Evolutionary conservation across 1,284 basidiomycete genomes (phyloP).

Genomic region (Austroboletus novae-zelandiae): DNA sequence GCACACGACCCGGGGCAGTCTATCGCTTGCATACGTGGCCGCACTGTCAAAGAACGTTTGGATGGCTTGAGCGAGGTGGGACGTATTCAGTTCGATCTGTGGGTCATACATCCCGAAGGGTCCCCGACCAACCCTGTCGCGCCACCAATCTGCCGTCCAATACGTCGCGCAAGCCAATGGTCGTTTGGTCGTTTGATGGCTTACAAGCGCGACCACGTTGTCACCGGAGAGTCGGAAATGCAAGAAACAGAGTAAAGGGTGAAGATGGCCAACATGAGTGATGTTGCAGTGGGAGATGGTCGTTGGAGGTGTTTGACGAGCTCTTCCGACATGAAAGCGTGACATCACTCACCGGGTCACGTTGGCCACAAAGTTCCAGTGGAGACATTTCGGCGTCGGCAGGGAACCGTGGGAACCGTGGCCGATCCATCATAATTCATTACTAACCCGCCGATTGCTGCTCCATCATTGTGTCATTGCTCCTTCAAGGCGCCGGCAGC

Average conservation of each 20-base stretch:
- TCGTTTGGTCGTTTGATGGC: conserved; percentile 26
- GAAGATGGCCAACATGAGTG: conserved; percentile 93
- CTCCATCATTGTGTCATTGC: too few species aligned
- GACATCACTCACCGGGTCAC: too few species aligned
- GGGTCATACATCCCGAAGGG: conserved; percentile 83
- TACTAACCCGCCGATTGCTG: too few species aligned
- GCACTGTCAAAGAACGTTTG: conserved; percentile 73
- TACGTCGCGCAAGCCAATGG: not conserved
- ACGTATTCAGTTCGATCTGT: conserved; percentile 69
- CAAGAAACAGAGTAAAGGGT: conserved; percentile 83
- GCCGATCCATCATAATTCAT: too few species aligned
- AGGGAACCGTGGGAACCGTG: too few species aligned
- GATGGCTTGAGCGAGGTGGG: conserved; percentile 64
- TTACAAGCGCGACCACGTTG: conserved; percentile 76
- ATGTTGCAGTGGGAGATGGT: conserved; percentile 82
- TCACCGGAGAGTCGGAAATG: conserved; percentile 89
- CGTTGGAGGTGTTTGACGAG: conserved; percentile 31
- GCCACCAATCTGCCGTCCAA: conserved; percentile 78
- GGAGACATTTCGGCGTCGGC: too few species aligned
- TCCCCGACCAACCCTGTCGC: conserved; percentile 97
- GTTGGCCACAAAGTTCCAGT: too few species aligned
- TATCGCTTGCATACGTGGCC: conserved; percentile 52
- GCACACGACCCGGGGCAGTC: conserved; percentile 27
- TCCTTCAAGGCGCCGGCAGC: too few species aligned
- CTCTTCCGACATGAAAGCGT: too few species aligned